Percentiles rank a stretch among this genome's conserved stretches.
These are phyloP conservation scores for Theileria sp. DNA, from an alignment of 169 alveolate genomes.

Conservation along the genomic window DNA sequence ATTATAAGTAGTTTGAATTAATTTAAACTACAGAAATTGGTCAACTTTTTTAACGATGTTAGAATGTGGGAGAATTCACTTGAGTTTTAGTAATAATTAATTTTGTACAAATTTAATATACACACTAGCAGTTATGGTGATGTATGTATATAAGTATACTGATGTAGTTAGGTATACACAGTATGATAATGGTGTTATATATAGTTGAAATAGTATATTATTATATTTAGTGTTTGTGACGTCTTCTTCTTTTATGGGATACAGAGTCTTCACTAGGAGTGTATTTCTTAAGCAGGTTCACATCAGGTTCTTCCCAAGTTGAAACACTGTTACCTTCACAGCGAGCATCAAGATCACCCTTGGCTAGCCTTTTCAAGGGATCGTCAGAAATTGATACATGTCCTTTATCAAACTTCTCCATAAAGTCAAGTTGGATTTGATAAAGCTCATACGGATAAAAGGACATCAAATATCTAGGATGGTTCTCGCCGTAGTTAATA, in stretches of 20 bases:
- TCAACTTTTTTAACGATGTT: not conserved
- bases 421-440: constrained; percentile 46
- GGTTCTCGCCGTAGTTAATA: constrained; percentile 12
- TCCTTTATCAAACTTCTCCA: constrained; percentile 57
- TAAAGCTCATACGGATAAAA: constrained; percentile 48
- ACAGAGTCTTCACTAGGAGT: not conserved
- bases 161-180: not conserved
- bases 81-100: not conserved
- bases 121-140: too few species aligned
- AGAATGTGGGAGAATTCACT: constrained; percentile 8
- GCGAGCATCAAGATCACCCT: constrained; percentile 14
- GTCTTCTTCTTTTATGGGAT: not conserved
- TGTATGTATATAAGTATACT: too few species aligned
- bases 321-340: constrained; percentile 6
- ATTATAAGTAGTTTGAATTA: too few species aligned
- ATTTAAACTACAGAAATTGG: not conserved
- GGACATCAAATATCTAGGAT: constrained; percentile 44
- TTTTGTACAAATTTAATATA: not conserved
- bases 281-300: constrained; percentile 9
- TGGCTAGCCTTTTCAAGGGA: constrained; percentile 50
- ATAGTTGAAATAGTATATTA: too few species aligned
- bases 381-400: constrained; percentile 57
- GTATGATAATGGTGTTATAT: not conserved
- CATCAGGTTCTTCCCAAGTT: constrained; percentile 63
- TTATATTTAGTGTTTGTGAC: not conserved